phyloP scores from a whole-genome alignment of 768 basidiomycete genomes.

The Exidia glandulosa region DNA sequence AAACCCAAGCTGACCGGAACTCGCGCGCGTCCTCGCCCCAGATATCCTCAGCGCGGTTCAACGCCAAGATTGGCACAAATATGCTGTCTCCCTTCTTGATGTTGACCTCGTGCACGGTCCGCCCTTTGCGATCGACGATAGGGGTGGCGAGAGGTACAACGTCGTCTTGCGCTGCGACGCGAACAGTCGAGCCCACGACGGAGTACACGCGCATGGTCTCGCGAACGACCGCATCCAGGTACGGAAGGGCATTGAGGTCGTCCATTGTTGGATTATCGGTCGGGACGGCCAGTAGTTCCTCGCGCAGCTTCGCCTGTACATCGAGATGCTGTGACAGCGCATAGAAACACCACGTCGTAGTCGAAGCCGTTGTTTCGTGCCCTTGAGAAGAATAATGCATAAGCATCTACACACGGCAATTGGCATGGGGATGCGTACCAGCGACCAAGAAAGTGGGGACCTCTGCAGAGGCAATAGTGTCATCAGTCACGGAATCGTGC shows the following conservation, averaged over 20 bases:
- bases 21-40: constrained; percentile 58
- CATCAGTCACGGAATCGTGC: neutral
- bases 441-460: constrained; percentile 51
- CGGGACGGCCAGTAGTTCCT: constrained; percentile 40
- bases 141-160: constrained; percentile 38
- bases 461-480: constrained; percentile 26
- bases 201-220: constrained; percentile 49
- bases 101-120: constrained; percentile 28
- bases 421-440: constrained; percentile 19
- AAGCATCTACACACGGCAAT: neutral
- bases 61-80: constrained; percentile 37
- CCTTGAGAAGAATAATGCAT: neutral
- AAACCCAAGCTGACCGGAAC: constrained; percentile 36
- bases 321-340: constrained; percentile 37
- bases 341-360: constrained; percentile 48
- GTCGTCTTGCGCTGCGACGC: constrained; percentile 42
- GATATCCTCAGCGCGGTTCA: constrained; percentile 41
- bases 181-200: constrained; percentile 33
- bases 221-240: constrained; percentile 55
- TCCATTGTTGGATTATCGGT: constrained; percentile 61
- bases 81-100: constrained; percentile 21
- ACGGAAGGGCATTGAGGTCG: constrained; percentile 50
- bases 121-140: constrained; percentile 32
- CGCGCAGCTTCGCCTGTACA: constrained; percentile 44
- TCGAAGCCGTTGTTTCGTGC: constrained; percentile 17